Conservation (phyloP, 2,329 filamentous ascomycete species). For the Cytospora chrysosperma region DNA sequence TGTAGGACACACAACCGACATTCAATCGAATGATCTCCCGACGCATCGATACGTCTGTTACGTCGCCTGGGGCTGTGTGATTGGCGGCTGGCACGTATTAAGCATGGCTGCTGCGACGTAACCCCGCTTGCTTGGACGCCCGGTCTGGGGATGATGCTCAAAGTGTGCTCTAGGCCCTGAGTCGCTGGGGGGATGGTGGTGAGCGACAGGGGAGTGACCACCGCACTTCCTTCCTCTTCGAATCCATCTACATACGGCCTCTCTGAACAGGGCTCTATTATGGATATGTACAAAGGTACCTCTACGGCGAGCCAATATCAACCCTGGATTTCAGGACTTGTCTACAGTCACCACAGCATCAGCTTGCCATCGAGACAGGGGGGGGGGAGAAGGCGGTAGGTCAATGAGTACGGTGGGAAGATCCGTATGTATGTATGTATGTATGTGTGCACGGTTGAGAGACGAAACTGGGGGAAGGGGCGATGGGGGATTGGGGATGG, state of each 20-base stretch:
- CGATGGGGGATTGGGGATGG: not conserved
- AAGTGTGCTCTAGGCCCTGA: not conserved
- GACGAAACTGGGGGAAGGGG: too few relatives aligned
- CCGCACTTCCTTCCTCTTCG: not conserved
- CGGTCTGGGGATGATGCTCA: conserved; percentile 2
- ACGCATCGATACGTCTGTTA: conserved; percentile 5
- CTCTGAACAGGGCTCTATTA: too few relatives aligned
- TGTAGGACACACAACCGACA: not conserved
- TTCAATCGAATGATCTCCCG: conserved; percentile 8
- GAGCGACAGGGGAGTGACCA: not conserved
- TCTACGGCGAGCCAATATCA: too few relatives aligned
- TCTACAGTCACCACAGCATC: too few relatives aligned
- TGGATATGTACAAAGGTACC: too few relatives aligned
- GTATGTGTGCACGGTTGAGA: not conserved
- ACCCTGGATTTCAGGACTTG: too few relatives aligned
- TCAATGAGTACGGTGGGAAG: too few relatives aligned
- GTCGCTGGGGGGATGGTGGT: not conserved
- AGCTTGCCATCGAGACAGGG: too few relatives aligned
- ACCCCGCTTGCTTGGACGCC: conserved; percentile 12
- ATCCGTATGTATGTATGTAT: not conserved
- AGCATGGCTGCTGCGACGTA: conserved; percentile 11
- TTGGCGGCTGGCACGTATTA: conserved; percentile 1
- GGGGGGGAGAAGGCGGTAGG: too few relatives aligned
- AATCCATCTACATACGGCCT: too few relatives aligned
- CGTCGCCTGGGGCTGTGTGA: conserved; percentile 4